Evolutionary conservation across 2,329 filamentous ascomycete species (phyloP), one percentile per base, ranked within the genome.

Genomic region (Ceratocystis eucalypticola): DNA sequence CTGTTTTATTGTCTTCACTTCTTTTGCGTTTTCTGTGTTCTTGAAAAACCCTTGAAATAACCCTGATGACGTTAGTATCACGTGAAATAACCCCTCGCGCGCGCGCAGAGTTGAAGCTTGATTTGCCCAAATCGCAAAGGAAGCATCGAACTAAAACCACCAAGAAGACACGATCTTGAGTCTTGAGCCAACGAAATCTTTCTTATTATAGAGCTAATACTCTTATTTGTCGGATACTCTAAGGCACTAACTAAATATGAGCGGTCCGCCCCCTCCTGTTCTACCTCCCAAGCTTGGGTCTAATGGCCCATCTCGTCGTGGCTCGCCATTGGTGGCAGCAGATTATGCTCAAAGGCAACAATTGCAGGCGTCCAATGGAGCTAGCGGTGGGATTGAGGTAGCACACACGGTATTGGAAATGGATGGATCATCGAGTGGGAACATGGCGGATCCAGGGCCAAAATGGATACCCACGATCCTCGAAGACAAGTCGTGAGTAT

Each of bases 391-490:
- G 53, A 57, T 57, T 7, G 53, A 57, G 25, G 15, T 50, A 10
- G 33, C 64, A 12, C 64, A 65, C 17, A 3, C 30, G 17, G 55
- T 65, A 5, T 53, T 20, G 59, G 65, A 66, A 37, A 63, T 63
- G 61, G 65, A 66, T 4, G 61, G 46, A n/a, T 59, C 53, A 5
- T 67, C 53, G 45, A 59, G 28, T 2, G 37, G 44, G 12, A 33
- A 33, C 15, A 25, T 25, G 1, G 22, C 64, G 2, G 84, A 87
- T 70, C 84, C 84, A 0, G 84, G 86, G 22, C 84, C 88, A 64
- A 82, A 86, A 69, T 96, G 91, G 91, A 80, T 96, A 2, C 91
- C 91, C 1, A 82, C 84, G 68, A 77, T 85, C 12, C 77, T 96
- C 1, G 83, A 88, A 72, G 88, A 94, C 72, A 95, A 94, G 78